Percentiles rank a stretch among this genome's conserved stretches.
phyloP scores from a whole-genome alignment of 345 rosid species.

The Corchorus capsularis region DNA sequence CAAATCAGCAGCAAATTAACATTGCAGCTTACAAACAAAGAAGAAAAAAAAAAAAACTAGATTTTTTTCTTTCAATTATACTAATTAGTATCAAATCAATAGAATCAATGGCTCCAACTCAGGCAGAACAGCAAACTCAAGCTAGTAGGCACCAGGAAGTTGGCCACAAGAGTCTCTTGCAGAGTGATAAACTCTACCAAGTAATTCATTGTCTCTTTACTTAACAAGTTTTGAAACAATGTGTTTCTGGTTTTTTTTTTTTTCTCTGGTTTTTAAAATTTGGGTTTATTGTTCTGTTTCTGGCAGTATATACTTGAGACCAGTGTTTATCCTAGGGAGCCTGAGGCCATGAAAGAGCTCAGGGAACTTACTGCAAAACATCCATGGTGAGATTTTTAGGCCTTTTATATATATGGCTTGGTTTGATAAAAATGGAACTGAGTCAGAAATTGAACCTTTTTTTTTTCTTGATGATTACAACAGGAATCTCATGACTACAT shows the following conservation, averaged over 20 bases:
- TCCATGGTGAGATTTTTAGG: constrained; percentile 57
- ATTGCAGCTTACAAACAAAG: not conserved
- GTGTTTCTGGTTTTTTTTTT: not conserved
- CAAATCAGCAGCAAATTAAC: not conserved
- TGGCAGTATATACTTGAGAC: constrained; percentile 82
- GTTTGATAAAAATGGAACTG: not conserved
- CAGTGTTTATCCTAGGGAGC: constrained; percentile 92
- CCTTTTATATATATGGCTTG: not conserved
- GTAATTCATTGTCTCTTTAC: constrained; percentile 27
- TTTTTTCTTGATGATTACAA: not conserved
- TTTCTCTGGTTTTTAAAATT: not conserved
- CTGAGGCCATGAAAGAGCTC: constrained; percentile 88
- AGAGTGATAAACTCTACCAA: constrained; percentile 91
- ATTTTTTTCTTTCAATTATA: too few species aligned
- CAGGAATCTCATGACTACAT: constrained; percentile 94
- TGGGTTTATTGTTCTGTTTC: not conserved
- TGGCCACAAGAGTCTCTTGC: constrained; percentile 93
- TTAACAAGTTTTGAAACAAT: too few species aligned
- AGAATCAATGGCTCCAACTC: constrained; percentile 44
- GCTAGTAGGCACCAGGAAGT: constrained; percentile 76
- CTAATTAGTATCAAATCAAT: too few species aligned
- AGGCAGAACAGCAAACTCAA: constrained; percentile 53
- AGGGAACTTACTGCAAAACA: constrained; percentile 92
- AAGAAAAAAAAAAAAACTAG: not conserved
- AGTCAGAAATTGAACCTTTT: not conserved